Conservation (phyloP, 176 grass and related monocot species). For the Cocos nucifera region DNA sequence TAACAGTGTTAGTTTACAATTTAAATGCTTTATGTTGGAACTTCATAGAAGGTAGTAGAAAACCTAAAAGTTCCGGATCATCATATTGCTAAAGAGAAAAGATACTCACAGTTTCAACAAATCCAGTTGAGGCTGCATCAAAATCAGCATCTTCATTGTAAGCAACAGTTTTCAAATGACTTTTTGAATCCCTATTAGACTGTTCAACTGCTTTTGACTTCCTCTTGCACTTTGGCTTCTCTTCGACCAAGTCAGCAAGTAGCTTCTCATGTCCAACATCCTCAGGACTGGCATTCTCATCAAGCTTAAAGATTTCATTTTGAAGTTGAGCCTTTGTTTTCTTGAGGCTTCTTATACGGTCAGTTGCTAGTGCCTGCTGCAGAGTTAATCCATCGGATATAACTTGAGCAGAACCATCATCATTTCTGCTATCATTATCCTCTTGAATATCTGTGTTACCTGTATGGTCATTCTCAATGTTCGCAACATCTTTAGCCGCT, state of each 20-base stretch:
- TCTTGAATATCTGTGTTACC: conserved; percentile 7
- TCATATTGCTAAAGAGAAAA: too few relatives aligned
- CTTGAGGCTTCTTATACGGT: conserved; percentile 77
- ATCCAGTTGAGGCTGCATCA: conserved; percentile 59
- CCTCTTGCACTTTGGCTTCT: conserved; percentile 40
- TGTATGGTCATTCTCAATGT: conserved; percentile 13
- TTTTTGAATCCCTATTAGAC: conserved; percentile 19
- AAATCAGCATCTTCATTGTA: conserved; percentile 72
- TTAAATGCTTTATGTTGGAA: too few relatives aligned
- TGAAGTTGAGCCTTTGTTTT: conserved; percentile 72
- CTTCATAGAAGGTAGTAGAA: too few relatives aligned
- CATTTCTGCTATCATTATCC: conserved; percentile 15
- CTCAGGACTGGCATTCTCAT: conserved; percentile 15
- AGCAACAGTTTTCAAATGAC: conserved; percentile 39
- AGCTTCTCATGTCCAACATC: conserved; percentile 20
- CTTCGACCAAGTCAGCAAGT: conserved; percentile 58
- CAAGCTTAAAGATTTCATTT: conserved; percentile 38
- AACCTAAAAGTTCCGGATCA: too few relatives aligned
- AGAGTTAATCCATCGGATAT: conserved; percentile 27
- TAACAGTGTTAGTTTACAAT: too few relatives aligned
- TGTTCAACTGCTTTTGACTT: conserved; percentile 6
- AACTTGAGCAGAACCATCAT: conserved; percentile 4
- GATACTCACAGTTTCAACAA: conserved; percentile 84
- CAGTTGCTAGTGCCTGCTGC: conserved; percentile 64
- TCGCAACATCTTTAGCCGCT: conserved; percentile 12